Conservation (phyloP, 192 early-diverging fungal species). For the Coemansia sp. region DNA sequence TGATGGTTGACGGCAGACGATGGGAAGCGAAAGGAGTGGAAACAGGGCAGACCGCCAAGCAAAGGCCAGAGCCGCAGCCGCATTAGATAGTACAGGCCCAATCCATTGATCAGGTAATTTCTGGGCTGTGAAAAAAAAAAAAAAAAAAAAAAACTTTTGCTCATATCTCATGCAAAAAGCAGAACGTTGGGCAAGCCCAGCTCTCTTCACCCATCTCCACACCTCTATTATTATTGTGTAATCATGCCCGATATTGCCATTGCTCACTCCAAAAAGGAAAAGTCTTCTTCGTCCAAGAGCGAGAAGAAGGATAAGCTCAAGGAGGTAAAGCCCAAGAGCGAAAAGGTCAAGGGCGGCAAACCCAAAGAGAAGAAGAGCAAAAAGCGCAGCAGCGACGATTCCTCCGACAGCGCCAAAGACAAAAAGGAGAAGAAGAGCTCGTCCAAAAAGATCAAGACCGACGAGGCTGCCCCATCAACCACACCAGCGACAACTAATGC, state of each 20-base stretch:
- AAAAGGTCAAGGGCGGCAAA: constrained; percentile 16
- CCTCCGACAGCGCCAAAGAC: constrained; percentile 10
- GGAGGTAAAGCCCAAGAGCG: constrained; percentile 27
- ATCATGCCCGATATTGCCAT: constrained; percentile 20
- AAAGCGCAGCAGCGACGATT: constrained; percentile 33
- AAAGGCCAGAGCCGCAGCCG: not conserved
- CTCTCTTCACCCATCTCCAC: not conserved
- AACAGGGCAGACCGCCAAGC: not conserved
- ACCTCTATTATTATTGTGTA: not conserved
- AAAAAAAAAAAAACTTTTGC: constrained; percentile 5
- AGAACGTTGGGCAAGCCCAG: not conserved
- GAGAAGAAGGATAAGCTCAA: constrained; percentile 37
- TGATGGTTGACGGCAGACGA: not conserved
- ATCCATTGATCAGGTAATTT: not conserved
- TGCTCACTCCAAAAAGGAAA: constrained; percentile 13
- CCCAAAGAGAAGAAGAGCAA: constrained; percentile 25
- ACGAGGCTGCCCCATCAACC: not conserved
- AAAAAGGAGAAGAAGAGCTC: constrained; percentile 8
- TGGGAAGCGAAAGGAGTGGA: not conserved
- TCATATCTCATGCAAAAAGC: not conserved
- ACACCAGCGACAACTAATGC: constrained; percentile 17
- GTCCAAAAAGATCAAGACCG: constrained; percentile 42
- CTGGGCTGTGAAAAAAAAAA: not conserved
- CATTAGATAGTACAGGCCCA: not conserved
- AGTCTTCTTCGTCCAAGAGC: constrained; percentile 18